phyloP scores from a whole-genome alignment of 768 basidiomycete species.

The Hypholoma fasciculare region DNA sequence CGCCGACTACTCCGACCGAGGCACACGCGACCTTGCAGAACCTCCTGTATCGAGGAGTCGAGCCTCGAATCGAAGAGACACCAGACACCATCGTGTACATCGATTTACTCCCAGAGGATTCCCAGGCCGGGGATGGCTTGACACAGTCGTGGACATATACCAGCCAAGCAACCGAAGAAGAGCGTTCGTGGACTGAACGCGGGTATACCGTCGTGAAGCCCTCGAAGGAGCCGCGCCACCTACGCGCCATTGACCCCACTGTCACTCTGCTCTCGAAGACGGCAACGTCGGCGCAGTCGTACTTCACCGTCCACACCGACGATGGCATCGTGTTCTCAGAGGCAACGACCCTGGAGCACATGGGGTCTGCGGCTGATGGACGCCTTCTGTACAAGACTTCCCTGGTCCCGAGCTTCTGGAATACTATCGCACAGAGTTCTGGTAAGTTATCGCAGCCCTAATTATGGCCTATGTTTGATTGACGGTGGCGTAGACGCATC shows the following conservation, averaged over 20 bases:
- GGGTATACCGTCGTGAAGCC: slow-evolving; percentile 34
- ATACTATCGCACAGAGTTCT: slow-evolving; percentile 49
- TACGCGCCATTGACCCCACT: slow-evolving; percentile 64
- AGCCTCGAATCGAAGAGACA: slow-evolving; percentile 23
- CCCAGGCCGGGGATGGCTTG: slow-evolving; percentile 5
- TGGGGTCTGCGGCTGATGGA: slow-evolving; percentile 26
- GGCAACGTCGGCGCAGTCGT: slow-evolving; percentile 49
- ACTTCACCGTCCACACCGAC: slow-evolving; percentile 53
- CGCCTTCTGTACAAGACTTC: slow-evolving; percentile 56
- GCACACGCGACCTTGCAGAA: slow-evolving; percentile 31
- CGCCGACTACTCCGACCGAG: slow-evolving; percentile 40
- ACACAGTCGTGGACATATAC: slow-evolving; percentile 15
- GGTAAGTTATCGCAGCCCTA: slow-evolving; percentile 38
- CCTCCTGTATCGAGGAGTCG: slow-evolving; percentile 31
- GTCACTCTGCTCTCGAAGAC: slow-evolving; percentile 59
- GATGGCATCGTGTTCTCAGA: slow-evolving; percentile 55
- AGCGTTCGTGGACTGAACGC: slow-evolving; percentile 23
- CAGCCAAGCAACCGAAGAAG: slow-evolving; percentile 16
- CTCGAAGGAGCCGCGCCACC: slow-evolving; percentile 50
- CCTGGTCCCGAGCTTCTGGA: slow-evolving; percentile 69
- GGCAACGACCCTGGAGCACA: slow-evolving; percentile 33
- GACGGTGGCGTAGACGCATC: slow-evolving; percentile 53
- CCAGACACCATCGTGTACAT: slow-evolving; percentile 43
- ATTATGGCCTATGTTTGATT: slow-evolving; percentile 7
- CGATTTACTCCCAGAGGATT: slow-evolving; percentile 40